Evolutionary conservation across 2,329 filamentous ascomycete species (phyloP).

Genomic region (Talaromyces sp.): DNA sequence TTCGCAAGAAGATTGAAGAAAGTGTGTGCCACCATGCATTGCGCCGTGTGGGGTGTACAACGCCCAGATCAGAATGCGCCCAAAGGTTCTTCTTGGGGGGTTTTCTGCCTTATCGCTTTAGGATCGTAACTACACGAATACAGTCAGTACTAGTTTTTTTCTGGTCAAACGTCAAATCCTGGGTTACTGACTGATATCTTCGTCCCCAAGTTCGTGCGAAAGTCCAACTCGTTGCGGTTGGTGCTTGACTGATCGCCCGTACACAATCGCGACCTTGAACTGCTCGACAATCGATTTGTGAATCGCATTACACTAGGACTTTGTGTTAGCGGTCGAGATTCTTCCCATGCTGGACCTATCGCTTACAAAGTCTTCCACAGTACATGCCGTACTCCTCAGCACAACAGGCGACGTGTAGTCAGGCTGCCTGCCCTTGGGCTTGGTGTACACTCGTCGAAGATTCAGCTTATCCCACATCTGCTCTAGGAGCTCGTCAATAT

Average conservation of each 20-base stretch:
- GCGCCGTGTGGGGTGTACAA: neutral
- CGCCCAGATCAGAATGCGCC: neutral
- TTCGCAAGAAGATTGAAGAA: neutral
- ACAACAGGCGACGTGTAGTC: constrained; percentile 93
- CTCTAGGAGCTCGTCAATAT: constrained; percentile 93
- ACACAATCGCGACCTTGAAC: constrained; percentile 93
- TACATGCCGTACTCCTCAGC: constrained; percentile 73
- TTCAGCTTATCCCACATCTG: constrained; percentile 98
- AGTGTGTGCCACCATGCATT: neutral
- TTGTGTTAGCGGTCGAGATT: constrained; percentile 29
- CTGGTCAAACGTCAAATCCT: neutral
- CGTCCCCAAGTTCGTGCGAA: constrained; percentile 84
- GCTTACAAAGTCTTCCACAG: constrained; percentile 93
- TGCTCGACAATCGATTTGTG: constrained; percentile 94
- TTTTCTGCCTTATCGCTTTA: constrained; percentile 57
- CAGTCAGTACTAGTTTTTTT: constrained; percentile 20
- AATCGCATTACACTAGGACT: constrained; percentile 81
- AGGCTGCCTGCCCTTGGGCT: constrained; percentile 90
- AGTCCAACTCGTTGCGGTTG: constrained; percentile 95
- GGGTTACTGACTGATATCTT: constrained; percentile 79
- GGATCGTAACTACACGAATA: constrained; percentile 53
- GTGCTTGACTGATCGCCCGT: constrained; percentile 97
- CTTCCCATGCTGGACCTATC: neutral
- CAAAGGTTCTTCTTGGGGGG: neutral
- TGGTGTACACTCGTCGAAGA: constrained; percentile 90